phyloP scores from a whole-genome alignment of 305 asterid genomes.

The Andrographis paniculata region DNA sequence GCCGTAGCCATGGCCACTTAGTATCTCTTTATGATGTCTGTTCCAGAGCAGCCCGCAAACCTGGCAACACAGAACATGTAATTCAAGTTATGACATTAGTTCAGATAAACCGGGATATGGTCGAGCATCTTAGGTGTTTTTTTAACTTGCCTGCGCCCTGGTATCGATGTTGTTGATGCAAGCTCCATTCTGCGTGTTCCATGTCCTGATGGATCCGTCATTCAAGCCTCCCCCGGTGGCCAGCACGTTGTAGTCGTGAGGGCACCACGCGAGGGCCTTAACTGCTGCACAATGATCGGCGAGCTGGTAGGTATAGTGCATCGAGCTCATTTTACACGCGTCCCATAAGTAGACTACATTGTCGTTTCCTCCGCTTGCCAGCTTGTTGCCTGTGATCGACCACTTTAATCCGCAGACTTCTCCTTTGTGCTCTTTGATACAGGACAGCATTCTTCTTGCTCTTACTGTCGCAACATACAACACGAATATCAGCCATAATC shows the following conservation, averaged over 20 bases:
- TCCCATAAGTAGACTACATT: conserved; percentile 52
- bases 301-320: conserved; percentile 28
- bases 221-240: conserved; percentile 73
- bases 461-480: conserved; percentile 37
- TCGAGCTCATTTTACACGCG: conserved; percentile 44
- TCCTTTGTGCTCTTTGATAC: conserved; percentile 36
- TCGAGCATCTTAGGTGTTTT: background rate
- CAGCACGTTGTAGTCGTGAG: conserved; percentile 39
- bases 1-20: conserved; percentile 67
- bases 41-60: conserved; percentile 66
- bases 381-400: conserved; percentile 41
- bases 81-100: background rate
- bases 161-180: conserved; percentile 49
- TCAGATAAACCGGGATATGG: background rate
- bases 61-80: conserved; percentile 22
- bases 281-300: conserved; percentile 60
- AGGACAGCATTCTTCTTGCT: conserved; percentile 32
- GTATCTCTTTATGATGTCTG: conserved; percentile 58
- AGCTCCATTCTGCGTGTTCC: conserved; percentile 52
- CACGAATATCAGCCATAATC: too few species aligned
- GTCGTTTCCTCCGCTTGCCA: conserved; percentile 79
- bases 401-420: conserved; percentile 68
- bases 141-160: conserved; percentile 42
- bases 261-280: conserved; percentile 89
- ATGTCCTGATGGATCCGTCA: conserved; percentile 55